A percentile compares a stretch with the other conserved stretches of the same genome.
phyloP scores from a whole-genome alignment of 805 yeast species.

The Myxozyma nipponensis region DNA sequence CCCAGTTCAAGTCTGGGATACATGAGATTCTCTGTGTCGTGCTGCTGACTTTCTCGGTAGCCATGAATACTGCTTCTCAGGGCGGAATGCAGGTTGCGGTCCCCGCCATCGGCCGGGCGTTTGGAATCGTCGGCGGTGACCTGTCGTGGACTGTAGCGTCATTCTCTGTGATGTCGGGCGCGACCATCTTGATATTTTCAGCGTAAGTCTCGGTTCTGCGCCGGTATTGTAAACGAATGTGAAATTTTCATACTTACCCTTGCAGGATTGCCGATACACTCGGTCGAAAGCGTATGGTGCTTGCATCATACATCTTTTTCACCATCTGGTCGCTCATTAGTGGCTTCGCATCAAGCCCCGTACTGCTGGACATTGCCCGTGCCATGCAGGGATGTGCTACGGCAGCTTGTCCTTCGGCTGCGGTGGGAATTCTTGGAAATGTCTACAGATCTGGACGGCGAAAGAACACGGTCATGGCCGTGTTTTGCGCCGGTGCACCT shows the following conservation, averaged over 20 bases:
- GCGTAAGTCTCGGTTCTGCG: conserved; percentile 21
- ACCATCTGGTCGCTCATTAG: conserved; percentile 38
- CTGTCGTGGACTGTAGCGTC: conserved; percentile 46
- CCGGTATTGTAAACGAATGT: not conserved
- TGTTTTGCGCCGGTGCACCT: conserved; percentile 38
- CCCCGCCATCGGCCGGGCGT: conserved; percentile 38
- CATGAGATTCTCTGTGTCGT: conserved; percentile 40
- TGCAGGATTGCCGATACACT: conserved; percentile 44
- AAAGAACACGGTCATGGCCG: not conserved
- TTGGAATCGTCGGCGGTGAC: conserved; percentile 41
- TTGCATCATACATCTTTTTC: conserved; percentile 38
- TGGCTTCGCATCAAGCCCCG: conserved; percentile 34
- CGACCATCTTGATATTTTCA: conserved; percentile 45
- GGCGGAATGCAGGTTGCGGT: conserved; percentile 42
- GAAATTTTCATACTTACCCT: not conserved
- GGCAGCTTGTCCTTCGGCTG: conserved; percentile 47
- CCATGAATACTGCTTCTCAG: conserved; percentile 41
- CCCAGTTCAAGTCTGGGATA: conserved; percentile 34
- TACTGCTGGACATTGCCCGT: conserved; percentile 42
- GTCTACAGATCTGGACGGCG: conserved; percentile 42
- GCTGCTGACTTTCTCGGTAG: conserved; percentile 42
- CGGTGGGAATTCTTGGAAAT: conserved; percentile 47
- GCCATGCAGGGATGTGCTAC: conserved; percentile 46
- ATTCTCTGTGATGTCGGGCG: conserved; percentile 44
- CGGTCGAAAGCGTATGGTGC: conserved; percentile 44